Conservation (phyloP, 2,329 filamentous ascomycete genomes). For the Trichoderma semiorbis region DNA sequence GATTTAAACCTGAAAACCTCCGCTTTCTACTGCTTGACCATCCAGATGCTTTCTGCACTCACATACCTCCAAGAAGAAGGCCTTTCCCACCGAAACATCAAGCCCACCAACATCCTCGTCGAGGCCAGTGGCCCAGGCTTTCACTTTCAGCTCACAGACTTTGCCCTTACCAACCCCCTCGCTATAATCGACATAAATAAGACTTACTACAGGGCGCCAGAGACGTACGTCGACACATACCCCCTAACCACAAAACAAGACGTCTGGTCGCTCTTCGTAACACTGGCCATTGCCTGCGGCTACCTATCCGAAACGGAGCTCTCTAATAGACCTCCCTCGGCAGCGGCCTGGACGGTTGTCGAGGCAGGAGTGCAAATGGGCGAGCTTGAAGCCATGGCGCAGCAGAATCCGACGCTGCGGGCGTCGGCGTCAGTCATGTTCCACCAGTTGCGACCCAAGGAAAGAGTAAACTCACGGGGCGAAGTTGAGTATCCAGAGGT, state of each 20-base stretch:
- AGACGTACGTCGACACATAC: neutral
- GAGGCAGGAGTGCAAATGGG: neutral
- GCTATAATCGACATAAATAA: neutral
- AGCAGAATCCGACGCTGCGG: neutral
- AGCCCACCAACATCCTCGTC: conserved; percentile 1
- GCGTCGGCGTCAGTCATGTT: neutral
- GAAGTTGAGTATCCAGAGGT: neutral
- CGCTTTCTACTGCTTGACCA: neutral
- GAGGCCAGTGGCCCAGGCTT: neutral
- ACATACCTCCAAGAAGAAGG: neutral
- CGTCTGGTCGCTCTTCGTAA: conserved; percentile 4
- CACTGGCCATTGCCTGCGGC: neutral
- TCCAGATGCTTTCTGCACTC: conserved; percentile 5
- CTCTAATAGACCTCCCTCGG: too few species aligned
- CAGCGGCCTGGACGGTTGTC: neutral
- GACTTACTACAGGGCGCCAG: neutral
- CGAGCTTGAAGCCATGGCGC: neutral
- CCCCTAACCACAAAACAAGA: neutral
- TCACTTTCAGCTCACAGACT: neutral
- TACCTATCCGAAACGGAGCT: neutral
- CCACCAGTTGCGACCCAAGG: neutral
- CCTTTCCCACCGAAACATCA: neutral
- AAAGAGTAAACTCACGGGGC: neutral
- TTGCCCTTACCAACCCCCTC: neutral
- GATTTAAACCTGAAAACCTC: neutral